Percentiles rank a stretch among this genome's conserved stretches.
Conservation (phyloP, 768 basidiomycete species). For the Psilocybe tampanensis region DNA sequence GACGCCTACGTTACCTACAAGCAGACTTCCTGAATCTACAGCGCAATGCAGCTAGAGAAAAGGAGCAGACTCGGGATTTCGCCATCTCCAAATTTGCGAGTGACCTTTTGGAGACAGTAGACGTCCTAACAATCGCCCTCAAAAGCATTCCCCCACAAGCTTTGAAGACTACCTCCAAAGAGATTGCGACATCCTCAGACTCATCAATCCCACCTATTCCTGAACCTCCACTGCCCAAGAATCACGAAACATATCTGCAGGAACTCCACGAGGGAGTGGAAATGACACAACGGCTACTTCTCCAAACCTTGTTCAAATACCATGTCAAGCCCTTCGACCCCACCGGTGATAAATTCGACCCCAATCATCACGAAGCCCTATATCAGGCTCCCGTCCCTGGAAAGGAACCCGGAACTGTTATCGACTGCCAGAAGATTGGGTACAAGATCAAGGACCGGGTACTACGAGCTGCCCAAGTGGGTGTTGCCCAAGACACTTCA, state of each 20-base stretch:
- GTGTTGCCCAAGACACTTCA: conserved; percentile 69
- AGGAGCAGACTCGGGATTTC: conserved; percentile 90
- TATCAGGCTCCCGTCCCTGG: conserved; percentile 92
- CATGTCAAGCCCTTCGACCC: conserved; percentile 93
- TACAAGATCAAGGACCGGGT: conserved; percentile 95
- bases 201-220: conserved; percentile 28
- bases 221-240: conserved; percentile 47
- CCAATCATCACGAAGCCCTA: conserved; percentile 92
- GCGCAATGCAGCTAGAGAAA: conserved; percentile 88
- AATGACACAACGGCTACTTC: conserved; percentile 87
- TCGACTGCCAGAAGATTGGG: conserved; percentile 89
- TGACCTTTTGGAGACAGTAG: conserved; percentile 89
- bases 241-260: conserved; percentile 56
- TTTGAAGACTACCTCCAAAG: conserved; percentile 27
- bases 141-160: conserved; percentile 70
- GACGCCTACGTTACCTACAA: conserved; percentile 87
- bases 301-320: conserved; percentile 90
- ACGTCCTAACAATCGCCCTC: conserved; percentile 84
- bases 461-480: conserved; percentile 94
- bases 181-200: conserved; percentile 17
- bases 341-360: conserved; percentile 91
- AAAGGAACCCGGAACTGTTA: conserved; percentile 85
- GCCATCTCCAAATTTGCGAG: conserved; percentile 90
- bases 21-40: conserved; percentile 97
- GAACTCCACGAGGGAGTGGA: conserved; percentile 87